Percentiles rank a stretch among this genome's conserved stretches.
Conservation (phyloP, 2,329 filamentous ascomycete genomes). For the Talaromyces sp. region DNA sequence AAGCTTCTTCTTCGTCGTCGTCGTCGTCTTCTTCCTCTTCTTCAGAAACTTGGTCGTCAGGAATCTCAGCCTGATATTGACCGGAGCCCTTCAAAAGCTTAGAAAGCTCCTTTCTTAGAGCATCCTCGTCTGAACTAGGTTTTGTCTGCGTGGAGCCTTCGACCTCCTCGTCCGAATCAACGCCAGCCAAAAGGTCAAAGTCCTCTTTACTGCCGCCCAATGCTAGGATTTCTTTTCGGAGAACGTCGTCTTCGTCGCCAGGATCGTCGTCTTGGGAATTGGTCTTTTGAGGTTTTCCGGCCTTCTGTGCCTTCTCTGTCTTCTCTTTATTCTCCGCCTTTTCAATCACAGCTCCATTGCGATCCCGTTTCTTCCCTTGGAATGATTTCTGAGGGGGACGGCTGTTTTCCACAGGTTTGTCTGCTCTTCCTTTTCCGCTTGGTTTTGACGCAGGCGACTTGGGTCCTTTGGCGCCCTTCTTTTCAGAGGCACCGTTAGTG, state of each 20-base stretch:
- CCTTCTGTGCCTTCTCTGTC: slow-evolving; percentile 17
- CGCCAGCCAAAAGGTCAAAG: slow-evolving; percentile 40
- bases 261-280: slow-evolving; percentile 14
- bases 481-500: slow-evolving; percentile 16
- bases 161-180: slow-evolving; percentile 43
- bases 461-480: slow-evolving; percentile 12
- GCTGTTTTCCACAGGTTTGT: neutral
- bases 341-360: slow-evolving; percentile 41
- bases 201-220: slow-evolving; percentile 48
- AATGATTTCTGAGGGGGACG: slow-evolving; percentile 13
- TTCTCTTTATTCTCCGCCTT: slow-evolving; percentile 21
- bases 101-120: slow-evolving; percentile 36
- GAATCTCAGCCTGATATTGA: slow-evolving; percentile 17
- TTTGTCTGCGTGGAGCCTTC: slow-evolving; percentile 29
- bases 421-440: slow-evolving; percentile 12
- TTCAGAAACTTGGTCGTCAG: slow-evolving; percentile 29
- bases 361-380: slow-evolving; percentile 42
- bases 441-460: slow-evolving; percentile 1
- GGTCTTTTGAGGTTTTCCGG: slow-evolving; percentile 12
- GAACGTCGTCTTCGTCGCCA: slow-evolving; percentile 22
- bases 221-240: slow-evolving; percentile 41
- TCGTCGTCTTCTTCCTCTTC: slow-evolving; percentile 23
- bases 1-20: slow-evolving; percentile 20
- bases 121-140: slow-evolving; percentile 26
- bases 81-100: slow-evolving; percentile 32